Base-by-base conservation (phyloP, 305 asterid species). In the Plantago lanceolata region DNA sequence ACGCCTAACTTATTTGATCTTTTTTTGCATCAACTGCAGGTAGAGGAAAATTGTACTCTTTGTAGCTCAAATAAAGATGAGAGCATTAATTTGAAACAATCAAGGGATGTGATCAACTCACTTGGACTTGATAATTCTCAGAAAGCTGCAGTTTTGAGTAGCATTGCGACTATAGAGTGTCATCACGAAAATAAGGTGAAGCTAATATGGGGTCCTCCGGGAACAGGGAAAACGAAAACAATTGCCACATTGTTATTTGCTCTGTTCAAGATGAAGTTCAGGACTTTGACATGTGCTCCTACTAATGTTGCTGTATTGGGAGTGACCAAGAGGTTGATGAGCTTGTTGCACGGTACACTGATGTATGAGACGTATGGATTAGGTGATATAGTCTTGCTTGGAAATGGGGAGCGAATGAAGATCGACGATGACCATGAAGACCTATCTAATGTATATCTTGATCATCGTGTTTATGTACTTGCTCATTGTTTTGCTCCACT, bases 171-270 rank as follows among this genome's bases (percentile, higher is more conserved):
- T 29, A 70, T 73, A 26, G 68, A 73, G 71, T 85, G 92, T 48
- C 19, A 7, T 17, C 89, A 82, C 5, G 47, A 2, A 17, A 80
- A 57, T 0, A 61, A 44, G 11, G 84, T 80, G 56, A 80, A 78
- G 74, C 72, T 82, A 35, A 73, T 82, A 60, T 85, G 92, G 89
- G 92, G 92, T 13, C 89, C 92, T 0, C 89, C 89, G 0, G 89
- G 92, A 33, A 85, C 92, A 1, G 92, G 92, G 21, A 85, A 85
- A 51, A 85, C 89, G 0, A 85, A 71, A 45, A 82, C 87, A 7
- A 59, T 78, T 2, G 68, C 78, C 0, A 40, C 82, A 0, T 61
- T 85, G n/a, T 57, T 71, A 11, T 67, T n/a, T 18, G n/a, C 62
- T 40, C 65, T 85, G 28, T 63, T 73, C 20, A 45, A 57, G 52